Evolutionary conservation across 2,329 filamentous ascomycete species (phyloP).

Genomic region (Penicillium occitanis): DNA sequence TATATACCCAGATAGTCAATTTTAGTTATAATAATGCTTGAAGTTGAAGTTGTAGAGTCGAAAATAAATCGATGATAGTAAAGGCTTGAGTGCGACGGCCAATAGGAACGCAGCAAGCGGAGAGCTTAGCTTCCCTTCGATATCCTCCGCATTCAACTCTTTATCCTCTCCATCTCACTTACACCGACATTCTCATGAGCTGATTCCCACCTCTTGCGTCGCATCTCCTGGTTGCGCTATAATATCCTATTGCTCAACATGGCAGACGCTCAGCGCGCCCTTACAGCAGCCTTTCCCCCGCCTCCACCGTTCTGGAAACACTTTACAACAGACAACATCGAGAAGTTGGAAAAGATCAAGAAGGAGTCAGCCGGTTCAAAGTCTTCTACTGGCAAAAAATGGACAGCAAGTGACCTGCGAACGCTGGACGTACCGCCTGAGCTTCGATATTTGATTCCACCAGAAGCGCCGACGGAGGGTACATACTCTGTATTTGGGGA

Average conservation of each 20-base stretch:
- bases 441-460: conserved; percentile 76
- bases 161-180: not conserved
- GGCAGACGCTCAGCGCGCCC: conserved; percentile 57
- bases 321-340: conserved; percentile 75
- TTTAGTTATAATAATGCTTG: not conserved
- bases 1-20: not conserved
- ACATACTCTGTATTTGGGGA: conserved; percentile 74
- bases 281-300: conserved; percentile 71
- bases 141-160: not conserved
- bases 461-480: conserved; percentile 68
- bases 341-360: conserved; percentile 56
- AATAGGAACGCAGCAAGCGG: not conserved
- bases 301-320: conserved; percentile 88
- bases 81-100: not conserved
- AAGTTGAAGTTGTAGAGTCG: not conserved
- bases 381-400: conserved; percentile 34
- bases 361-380: conserved; percentile 35
- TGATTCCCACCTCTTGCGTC: not conserved
- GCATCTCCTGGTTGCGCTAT: not conserved
- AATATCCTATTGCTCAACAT: conserved; percentile 42
- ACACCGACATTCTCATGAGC: not conserved
- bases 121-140: not conserved
- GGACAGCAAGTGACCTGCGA: conserved; percentile 37
- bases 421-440: conserved; percentile 62
- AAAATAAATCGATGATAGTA: not conserved